Base-by-base conservation (phyloP, 495 filamentous ascomycete genomes). In the Aspergillus affinis region DNA sequence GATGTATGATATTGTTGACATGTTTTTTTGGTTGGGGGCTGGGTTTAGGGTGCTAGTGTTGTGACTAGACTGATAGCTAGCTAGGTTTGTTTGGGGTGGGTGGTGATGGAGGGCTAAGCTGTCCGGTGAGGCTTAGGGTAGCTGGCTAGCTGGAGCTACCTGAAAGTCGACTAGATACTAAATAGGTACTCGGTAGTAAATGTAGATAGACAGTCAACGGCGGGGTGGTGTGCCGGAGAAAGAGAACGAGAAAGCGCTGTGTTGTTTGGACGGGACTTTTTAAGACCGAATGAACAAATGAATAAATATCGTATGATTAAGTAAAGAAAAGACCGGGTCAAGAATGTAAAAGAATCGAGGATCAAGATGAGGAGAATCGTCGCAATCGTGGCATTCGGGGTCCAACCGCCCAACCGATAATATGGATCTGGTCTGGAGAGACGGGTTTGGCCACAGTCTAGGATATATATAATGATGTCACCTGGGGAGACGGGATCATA, bases 1-100 rank as follows among this genome's bases (percentile, higher is more conserved):
- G 51, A 73, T 60, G 48, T 59, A 66, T 13, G 68, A 21, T 55
- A 66, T 71, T 27, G 60, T 64, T 27, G 61, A n/a, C 64, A 66
- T 65, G 23, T 36, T 50, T 17, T 4, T n/a, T n/a, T n/a, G n/a
- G n/a, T n/a, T 26, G 23, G 23, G 4, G 1, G 10, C 15, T 50
- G 13, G 48, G 13, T 21, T 50, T 17, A n/a, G n/a, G 15, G 48
- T 50, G 48, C 15, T 50, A 10, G 49, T 26, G 21, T 27, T 7
- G 49, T 20, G 49, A 4, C 4, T 20, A 15, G 13, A 27, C 4
- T 20, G n/a, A n/a, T n/a, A n/a, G n/a, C n/a, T n/a, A n/a, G 19
- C 18, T 26, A 26, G 6, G 19, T 5, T 51, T 6, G 49, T 2
- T 47, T 20, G 49, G 9, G 18, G 49, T 18, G n/a, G 15, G 46